Evolutionary conservation across 306 rosid species (phyloP).

Genomic region (Cyamopsis tetragonoloba): DNA sequence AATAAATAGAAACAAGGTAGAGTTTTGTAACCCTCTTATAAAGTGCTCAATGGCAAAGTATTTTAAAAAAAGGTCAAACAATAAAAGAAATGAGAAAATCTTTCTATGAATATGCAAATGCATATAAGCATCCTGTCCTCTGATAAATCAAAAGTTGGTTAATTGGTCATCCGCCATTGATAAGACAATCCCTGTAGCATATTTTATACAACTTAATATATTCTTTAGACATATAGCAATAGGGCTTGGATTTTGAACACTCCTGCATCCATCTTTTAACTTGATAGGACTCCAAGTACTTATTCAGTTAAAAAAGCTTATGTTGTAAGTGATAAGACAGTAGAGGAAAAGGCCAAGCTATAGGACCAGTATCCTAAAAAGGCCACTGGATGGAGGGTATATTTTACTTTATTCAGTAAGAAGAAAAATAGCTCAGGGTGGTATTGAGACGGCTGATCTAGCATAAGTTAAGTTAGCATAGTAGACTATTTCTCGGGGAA

Average conservation of each 20-base stretch:
- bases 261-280: background rate
- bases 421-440: no score
- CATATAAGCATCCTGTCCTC: background rate
- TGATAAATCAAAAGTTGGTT: background rate
- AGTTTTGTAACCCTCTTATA: background rate
- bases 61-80: background rate
- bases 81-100: background rate
- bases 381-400: no score
- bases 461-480: no score
- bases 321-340: no score
- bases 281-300: no score
- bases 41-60: background rate
- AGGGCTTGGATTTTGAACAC: background rate
- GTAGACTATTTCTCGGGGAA: no score
- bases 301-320: no score
- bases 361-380: no score
- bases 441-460: no score
- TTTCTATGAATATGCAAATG: background rate
- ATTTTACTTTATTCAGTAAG: no score
- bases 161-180: constrained; percentile 1
- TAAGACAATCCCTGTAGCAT: background rate
- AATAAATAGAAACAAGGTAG: background rate
- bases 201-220: background rate
- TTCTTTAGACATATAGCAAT: background rate
- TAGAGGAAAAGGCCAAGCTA: no score